Evolutionary conservation across 768 basidiomycete genomes (phyloP).

Genomic region (Suillus bovinus): DNA sequence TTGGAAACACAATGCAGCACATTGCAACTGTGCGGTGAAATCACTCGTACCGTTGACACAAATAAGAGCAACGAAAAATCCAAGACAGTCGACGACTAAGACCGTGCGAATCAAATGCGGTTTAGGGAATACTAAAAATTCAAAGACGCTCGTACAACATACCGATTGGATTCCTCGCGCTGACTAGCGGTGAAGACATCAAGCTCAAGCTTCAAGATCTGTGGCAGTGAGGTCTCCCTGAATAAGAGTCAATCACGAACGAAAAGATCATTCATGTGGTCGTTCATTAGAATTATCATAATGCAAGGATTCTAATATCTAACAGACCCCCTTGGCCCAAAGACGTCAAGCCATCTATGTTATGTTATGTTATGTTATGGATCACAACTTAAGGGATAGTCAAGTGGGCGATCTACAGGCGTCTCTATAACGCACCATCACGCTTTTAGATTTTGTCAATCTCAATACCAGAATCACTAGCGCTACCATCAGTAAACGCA

Average conservation of each 20-base stretch:
- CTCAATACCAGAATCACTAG: constrained; percentile 71
- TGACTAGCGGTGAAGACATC: constrained; percentile 73
- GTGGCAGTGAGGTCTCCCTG: constrained; percentile 54
- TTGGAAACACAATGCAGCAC: no score
- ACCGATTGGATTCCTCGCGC: constrained; percentile 81
- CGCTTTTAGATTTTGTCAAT: constrained; percentile 38
- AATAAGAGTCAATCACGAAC: constrained; percentile 11
- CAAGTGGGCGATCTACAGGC: background rate
- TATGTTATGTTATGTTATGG: no score
- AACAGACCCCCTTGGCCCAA: no score
- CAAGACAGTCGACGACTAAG: no score
- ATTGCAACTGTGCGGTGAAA: no score
- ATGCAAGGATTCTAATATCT: background rate
- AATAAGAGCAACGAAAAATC: no score
- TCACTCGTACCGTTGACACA: no score
- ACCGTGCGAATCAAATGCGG: no score
- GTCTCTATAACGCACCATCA: background rate
- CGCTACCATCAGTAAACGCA: constrained; percentile 56
- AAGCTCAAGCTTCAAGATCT: constrained; percentile 63
- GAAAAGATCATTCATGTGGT: background rate
- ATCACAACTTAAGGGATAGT: background rate
- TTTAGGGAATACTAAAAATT: no score
- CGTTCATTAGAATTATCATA: background rate
- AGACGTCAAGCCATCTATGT: background rate
- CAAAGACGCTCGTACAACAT: no score